Percentiles rank a stretch among this genome's conserved stretches.
Evolutionary conservation across 305 asterid genomes (phyloP).

Genomic region (Fraxinus greggii): DNA sequence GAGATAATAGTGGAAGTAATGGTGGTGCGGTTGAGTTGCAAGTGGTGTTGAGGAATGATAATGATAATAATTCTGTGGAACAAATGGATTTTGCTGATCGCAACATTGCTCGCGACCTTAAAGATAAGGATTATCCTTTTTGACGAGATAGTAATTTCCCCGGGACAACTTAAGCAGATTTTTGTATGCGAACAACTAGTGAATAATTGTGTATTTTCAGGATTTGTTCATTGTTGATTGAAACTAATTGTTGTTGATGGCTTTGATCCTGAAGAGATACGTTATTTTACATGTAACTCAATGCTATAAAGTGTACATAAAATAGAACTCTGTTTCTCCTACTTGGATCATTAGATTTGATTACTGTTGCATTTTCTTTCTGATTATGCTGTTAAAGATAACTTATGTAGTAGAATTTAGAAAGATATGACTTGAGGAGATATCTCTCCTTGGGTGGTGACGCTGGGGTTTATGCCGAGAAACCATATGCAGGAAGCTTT

Average conservation of each 20-base stretch:
- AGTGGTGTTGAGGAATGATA: slow-evolving; percentile 38
- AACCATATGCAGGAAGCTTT: neutral
- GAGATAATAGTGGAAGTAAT: slow-evolving; percentile 20
- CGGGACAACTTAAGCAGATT: slow-evolving; percentile 4
- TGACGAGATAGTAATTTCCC: slow-evolving; percentile 1
- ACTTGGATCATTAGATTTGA: neutral
- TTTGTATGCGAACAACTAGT: slow-evolving; percentile 16
- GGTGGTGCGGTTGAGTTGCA: slow-evolving; percentile 57
- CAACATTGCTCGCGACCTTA: slow-evolving; percentile 1
- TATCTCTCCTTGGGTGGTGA: neutral
- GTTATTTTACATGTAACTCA: slow-evolving; percentile 21
- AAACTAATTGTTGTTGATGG: neutral
- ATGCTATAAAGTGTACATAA: neutral
- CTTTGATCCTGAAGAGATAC: slow-evolving; percentile 11
- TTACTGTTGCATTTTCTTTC: neutral
- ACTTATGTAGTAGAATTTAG: neutral
- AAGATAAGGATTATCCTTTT: slow-evolving; percentile 13
- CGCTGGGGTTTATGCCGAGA: neutral
- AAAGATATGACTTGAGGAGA: neutral
- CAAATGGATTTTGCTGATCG: slow-evolving; percentile 22
- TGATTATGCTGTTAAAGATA: neutral
- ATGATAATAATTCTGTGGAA: slow-evolving; percentile 5
- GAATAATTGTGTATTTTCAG: slow-evolving; percentile 24
- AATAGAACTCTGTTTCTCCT: neutral
- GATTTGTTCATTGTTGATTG: slow-evolving; percentile 29